phyloP scores from a whole-genome alignment of 768 basidiomycete genomes.

The Chiua virens region DNA sequence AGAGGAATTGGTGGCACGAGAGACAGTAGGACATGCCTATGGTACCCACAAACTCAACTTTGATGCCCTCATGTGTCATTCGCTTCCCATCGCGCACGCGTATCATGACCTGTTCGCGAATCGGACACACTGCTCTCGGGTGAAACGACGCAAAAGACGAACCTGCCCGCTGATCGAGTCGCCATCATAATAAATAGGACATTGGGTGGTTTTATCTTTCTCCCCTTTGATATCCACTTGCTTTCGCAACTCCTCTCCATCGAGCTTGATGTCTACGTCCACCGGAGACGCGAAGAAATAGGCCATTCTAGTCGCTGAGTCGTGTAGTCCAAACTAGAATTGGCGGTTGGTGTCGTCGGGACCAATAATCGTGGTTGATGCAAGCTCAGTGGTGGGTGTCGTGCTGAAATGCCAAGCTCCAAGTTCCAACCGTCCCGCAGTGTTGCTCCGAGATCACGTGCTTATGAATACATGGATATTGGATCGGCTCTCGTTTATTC shows the following conservation, averaged over 20 bases:
- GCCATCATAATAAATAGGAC: constrained; percentile 95
- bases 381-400: too few relatives aligned
- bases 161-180: constrained; percentile 91
- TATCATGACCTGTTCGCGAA: constrained; percentile 63
- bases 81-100: constrained; percentile 95
- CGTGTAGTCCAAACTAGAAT: neutral
- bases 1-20: neutral
- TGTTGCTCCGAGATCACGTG: constrained; percentile 10
- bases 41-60: constrained; percentile 95
- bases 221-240: constrained; percentile 88
- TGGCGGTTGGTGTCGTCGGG: constrained; percentile 4
- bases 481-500: too few relatives aligned
- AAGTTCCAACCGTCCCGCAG: neutral
- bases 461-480: too few relatives aligned
- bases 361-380: too few relatives aligned
- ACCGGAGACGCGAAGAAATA: constrained; percentile 93
- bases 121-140: neutral
- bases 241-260: constrained; percentile 84
- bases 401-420: too few relatives aligned
- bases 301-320: constrained; percentile 32
- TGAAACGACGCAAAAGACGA: constrained; percentile 17
- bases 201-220: constrained; percentile 80
- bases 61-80: constrained; percentile 92
- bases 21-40: constrained; percentile 63
- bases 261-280: constrained; percentile 87